Evolutionary conservation across 2,329 filamentous ascomycete species (phyloP).

Genomic region (Colletotrichum shisoi): DNA sequence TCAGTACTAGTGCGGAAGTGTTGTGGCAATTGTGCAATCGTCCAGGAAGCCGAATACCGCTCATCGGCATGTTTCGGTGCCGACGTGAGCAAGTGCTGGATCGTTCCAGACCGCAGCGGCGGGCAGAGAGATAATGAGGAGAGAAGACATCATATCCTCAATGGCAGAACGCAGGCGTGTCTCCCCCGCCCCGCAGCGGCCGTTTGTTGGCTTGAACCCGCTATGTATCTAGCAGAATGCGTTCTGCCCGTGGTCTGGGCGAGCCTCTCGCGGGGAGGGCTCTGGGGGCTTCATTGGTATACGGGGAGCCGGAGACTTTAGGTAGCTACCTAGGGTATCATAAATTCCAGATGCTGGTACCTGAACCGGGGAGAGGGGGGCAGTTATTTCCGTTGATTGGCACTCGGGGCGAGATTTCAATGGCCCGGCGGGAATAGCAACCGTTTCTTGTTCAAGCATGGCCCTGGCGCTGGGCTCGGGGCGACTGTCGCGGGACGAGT

Average conservation of each 20-base stretch:
- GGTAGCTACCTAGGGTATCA: constrained; percentile 18
- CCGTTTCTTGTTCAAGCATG: background rate
- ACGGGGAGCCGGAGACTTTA: background rate
- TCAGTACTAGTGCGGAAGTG: background rate
- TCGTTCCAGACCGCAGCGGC: background rate
- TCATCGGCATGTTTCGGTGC: background rate
- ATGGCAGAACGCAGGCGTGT: background rate
- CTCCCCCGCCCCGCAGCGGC: background rate
- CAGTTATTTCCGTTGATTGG: constrained; percentile 11
- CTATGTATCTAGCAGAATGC: background rate
- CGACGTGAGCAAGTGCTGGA: background rate
- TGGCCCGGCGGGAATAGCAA: constrained; percentile 8
- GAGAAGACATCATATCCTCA: background rate
- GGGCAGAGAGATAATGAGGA: background rate
- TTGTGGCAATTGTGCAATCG: background rate
- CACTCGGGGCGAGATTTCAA: constrained; percentile 10
- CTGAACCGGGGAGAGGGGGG: background rate
- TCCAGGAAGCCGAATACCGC: background rate
- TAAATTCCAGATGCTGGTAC: background rate
- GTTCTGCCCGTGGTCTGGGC: background rate
- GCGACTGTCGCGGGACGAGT: background rate
- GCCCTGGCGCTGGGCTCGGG: background rate
- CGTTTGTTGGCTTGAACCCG: background rate
- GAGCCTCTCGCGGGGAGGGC: background rate
- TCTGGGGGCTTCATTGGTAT: background rate